Base-by-base conservation (phyloP, 2,329 filamentous ascomycete species). In the Aureobasidium sp. region DNA sequence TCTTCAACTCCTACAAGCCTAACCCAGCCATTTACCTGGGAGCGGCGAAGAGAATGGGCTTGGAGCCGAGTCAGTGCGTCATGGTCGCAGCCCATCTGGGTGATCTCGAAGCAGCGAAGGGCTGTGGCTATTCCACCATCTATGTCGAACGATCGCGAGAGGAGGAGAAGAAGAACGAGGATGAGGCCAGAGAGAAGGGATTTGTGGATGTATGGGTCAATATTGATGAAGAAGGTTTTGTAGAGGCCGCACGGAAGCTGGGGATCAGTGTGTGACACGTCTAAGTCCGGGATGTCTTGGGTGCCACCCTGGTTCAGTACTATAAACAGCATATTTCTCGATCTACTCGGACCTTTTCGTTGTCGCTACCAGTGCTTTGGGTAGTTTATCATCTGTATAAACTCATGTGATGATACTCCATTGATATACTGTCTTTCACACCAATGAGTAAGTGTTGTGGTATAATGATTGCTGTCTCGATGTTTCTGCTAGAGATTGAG, bases 1-100 rank as follows among this genome's bases (percentile, higher is more conserved):
- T 86, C 65, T 93, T 92, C 69, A 76, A 79, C 48, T 84, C 83
- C 0, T 94, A 93, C 72, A 94, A 94, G 77, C 89, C 89, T 1
- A 80, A 83, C 63, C 81, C 83, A 7, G 77, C 72, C 57, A 85
- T 87, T 2, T 94, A 94, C 69, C 78, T 82, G 1, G 89, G 89
- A 4, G 89, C 87, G 0, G 87, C 79, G 2, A 73, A 77, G 62
- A 78, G 76, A 66, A 73, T 92, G 58, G 83, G 81, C 0, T 64
- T 86, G 45, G 67, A 80, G 63, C 81, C 86, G 0, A 70, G 71
- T 2, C 79, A 91, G 69, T 87, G 90, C 62, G 87, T 84, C 25
- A 85, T 94, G 83, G 88, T 94, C 25, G 90, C 90, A 16, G 86
- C 89, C 41, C 89, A 93, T 74, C 74, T 93, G 62, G 72, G 69